phyloP scores from a whole-genome alignment of 2,329 filamentous ascomycete species.

The Fusarium devonianum region DNA sequence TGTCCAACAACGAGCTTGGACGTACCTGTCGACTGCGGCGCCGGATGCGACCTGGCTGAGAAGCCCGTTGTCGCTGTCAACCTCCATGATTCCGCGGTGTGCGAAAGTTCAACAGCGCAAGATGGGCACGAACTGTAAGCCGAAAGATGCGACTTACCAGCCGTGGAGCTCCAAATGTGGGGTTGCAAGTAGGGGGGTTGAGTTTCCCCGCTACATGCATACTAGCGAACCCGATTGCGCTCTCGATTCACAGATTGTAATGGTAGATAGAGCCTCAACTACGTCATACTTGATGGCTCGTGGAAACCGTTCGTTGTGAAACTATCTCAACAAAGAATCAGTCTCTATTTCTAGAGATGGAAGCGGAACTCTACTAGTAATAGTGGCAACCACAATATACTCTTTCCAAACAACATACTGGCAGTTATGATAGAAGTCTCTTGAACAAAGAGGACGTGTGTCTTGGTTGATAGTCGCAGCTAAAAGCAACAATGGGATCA shows the following conservation, averaged over 20 bases:
- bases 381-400: too few species aligned
- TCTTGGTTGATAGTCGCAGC: slow-evolving; percentile 1
- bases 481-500: too few species aligned
- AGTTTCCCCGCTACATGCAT: slow-evolving; percentile 41
- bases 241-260: too few species aligned
- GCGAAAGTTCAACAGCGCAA: slow-evolving; percentile 15
- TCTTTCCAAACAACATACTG: too few species aligned
- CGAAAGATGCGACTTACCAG: slow-evolving; percentile 13
- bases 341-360: neutral
- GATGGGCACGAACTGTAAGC: slow-evolving; percentile 13
- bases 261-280: too few species aligned
- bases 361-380: too few species aligned
- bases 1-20: slow-evolving; percentile 9
- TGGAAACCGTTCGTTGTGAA: too few species aligned
- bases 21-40: slow-evolving; percentile 62
- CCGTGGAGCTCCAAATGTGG: slow-evolving; percentile 33
- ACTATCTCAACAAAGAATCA: neutral
- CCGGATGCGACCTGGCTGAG: slow-evolving; percentile 59
- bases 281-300: too few species aligned
- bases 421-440: too few species aligned
- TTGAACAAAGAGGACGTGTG: neutral
- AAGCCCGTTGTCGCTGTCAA: slow-evolving; percentile 60
- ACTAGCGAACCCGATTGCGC: neutral
- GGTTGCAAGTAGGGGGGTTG: slow-evolving; percentile 42
- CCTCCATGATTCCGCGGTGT: slow-evolving; percentile 56